A percentile compares a stretch with the other conserved stretches of the same genome.
phyloP scores from a whole-genome alignment of 2,329 filamentous ascomycete species.

The Ascomycota sp. region DNA sequence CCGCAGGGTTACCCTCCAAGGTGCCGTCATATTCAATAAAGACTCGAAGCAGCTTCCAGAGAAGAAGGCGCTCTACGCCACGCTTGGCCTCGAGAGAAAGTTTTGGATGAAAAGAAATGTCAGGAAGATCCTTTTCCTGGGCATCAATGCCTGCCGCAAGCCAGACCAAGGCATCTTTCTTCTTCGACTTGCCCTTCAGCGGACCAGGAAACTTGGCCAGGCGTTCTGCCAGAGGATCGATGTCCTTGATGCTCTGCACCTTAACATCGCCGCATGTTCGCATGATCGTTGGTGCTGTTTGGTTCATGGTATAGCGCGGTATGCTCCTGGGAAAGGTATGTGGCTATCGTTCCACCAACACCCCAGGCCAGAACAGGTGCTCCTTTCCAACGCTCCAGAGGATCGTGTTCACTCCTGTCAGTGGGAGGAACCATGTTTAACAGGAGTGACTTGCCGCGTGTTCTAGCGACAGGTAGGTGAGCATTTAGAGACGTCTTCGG shows the following conservation, averaged over 20 bases:
- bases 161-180: conserved; percentile 81
- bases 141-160: conserved; percentile 53
- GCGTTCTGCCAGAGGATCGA: conserved; percentile 49
- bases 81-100: conserved; percentile 46
- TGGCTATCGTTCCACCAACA: conserved; percentile 62
- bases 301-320: conserved; percentile 63
- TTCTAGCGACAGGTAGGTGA: conserved; percentile 16
- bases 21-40: conserved; percentile 74
- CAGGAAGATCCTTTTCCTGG: conserved; percentile 40
- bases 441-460: conserved; percentile 31
- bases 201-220: conserved; percentile 77
- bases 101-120: conserved; percentile 25
- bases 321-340: conserved; percentile 76
- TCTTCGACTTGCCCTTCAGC: conserved; percentile 74
- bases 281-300: conserved; percentile 55
- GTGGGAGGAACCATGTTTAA: conserved; percentile 40
- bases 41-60: conserved; percentile 72
- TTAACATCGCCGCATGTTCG: conserved; percentile 67
- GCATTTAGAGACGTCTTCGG: conserved; percentile 8
- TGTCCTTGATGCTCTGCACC: conserved; percentile 53
- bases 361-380: conserved; percentile 75
- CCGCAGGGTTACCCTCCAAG: conserved; percentile 50
- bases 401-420: conserved; percentile 51
- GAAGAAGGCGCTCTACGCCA: conserved; percentile 54
- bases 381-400: conserved; percentile 78